A percentile compares a stretch with the other conserved stretches of the same genome.
Conservation (phyloP, 176 grass and related monocot genomes). For the Bothriochloa decipiens region DNA sequence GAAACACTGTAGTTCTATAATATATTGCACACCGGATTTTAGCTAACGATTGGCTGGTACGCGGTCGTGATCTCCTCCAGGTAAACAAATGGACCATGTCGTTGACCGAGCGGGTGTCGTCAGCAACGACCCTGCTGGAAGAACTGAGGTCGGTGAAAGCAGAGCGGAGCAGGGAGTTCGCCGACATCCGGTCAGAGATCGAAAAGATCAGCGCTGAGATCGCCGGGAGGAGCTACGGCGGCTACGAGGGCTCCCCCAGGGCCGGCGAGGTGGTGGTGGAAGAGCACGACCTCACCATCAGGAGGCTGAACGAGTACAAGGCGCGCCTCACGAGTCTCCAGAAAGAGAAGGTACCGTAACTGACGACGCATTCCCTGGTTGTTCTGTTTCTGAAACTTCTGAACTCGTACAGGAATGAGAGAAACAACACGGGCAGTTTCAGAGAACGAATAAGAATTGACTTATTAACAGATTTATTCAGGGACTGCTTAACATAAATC, state of each 20-base stretch:
- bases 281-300: constrained; percentile 54
- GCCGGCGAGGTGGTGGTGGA: background rate
- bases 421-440: background rate
- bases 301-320: constrained; percentile 52
- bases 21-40: too few species aligned
- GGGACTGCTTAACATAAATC: background rate
- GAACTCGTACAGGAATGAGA: background rate
- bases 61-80: background rate
- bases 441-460: too few species aligned
- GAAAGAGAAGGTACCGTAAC: constrained; percentile 61
- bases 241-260: constrained; percentile 20
- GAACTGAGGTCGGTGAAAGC: constrained; percentile 51
- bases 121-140: constrained; percentile 50
- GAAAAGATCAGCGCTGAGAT: constrained; percentile 59
- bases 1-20: too few species aligned
- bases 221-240: constrained; percentile 32
- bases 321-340: constrained; percentile 48
- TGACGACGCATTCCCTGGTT: background rate
- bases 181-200: constrained; percentile 50
- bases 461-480: too few species aligned
- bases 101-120: constrained; percentile 49
- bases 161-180: constrained; percentile 56
- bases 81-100: constrained; percentile 61
- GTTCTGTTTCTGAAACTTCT: constrained; percentile 12
- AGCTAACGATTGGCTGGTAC: background rate